Conservation (phyloP, 164 flowering plant genomes). For the Aristolochia fimbriata region DNA sequence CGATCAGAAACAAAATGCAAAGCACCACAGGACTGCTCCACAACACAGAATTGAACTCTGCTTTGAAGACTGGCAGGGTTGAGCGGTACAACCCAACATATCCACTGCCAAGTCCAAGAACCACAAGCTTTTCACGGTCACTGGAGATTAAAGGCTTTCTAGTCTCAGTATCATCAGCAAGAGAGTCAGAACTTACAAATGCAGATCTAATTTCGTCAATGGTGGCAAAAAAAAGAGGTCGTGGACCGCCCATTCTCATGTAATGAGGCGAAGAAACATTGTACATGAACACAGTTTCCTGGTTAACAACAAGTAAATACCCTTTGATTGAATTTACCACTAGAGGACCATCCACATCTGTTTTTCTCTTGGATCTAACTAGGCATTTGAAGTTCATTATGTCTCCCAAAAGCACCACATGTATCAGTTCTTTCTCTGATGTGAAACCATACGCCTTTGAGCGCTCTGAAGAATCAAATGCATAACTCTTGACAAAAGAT, state of each 20-base stretch:
- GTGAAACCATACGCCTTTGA: conserved; percentile 90
- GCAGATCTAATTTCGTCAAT: conserved; percentile 65
- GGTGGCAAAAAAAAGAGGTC: conserved; percentile 58
- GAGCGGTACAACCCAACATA: conserved; percentile 79
- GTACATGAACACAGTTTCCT: conserved; percentile 62
- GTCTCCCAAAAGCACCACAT: conserved; percentile 74
- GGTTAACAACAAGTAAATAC: conserved; percentile 52
- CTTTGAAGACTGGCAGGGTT: conserved; percentile 63
- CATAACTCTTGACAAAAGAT: conserved; percentile 52
- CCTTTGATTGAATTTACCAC: conserved; percentile 75
- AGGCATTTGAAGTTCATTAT: conserved; percentile 83
- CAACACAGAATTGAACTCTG: conserved; percentile 57
- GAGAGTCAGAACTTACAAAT: conserved; percentile 34
- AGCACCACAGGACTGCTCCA: conserved; percentile 89
- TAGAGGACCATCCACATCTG: conserved; percentile 55
- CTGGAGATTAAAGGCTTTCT: conserved; percentile 52
- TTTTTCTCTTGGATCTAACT: conserved; percentile 71
- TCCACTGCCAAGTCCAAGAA: conserved; percentile 75
- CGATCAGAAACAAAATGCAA: conserved; percentile 71
- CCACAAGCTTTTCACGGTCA: conserved; percentile 71
- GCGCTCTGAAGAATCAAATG: conserved; percentile 78
- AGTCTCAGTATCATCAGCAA: conserved; percentile 12
- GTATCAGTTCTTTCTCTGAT: conserved; percentile 69
- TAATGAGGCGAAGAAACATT: conserved; percentile 82
- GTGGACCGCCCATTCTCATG: conserved; percentile 53